A percentile compares a stretch with the other conserved stretches of the same genome.
These are phyloP conservation scores for Backusella tuberculispora DNA, from an alignment of 192 early-diverging fungal species.

Conservation along the genomic window DNA sequence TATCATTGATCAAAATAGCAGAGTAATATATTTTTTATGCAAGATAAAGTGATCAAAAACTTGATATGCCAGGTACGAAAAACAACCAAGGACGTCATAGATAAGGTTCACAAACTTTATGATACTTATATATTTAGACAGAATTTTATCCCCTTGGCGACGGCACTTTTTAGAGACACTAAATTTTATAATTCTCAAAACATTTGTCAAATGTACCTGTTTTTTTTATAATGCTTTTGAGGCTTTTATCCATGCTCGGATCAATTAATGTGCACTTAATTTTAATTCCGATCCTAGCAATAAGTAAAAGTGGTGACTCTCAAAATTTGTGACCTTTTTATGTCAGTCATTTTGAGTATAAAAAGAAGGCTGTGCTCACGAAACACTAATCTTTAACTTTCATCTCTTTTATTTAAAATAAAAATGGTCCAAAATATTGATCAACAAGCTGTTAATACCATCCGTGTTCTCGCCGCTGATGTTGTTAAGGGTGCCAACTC, in stretches of 20 bases:
- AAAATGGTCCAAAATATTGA: constrained; percentile 16
- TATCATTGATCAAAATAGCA: neutral
- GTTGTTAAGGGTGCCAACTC: constrained; percentile 86
- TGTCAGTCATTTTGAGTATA: constrained; percentile 3
- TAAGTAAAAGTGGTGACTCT: neutral
- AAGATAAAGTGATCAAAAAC: neutral
- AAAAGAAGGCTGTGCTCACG: neutral
- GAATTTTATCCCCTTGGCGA: neutral
- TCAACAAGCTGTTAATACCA: constrained; percentile 74
- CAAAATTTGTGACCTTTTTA: constrained; percentile 12
- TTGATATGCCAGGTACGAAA: neutral
- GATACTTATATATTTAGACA: neutral
- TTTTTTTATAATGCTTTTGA: neutral
- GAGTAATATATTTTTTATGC: neutral
- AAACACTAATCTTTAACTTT: neutral
- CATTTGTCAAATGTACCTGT: neutral
- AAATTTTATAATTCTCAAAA: neutral
- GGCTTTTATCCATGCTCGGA: constrained; percentile 10
- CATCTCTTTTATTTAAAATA: neutral
- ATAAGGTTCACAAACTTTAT: neutral
- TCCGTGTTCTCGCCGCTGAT: constrained; percentile 89
- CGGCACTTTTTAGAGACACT: neutral
- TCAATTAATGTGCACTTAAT: neutral
- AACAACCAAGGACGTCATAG: neutral
- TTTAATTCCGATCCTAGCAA: neutral